phyloP scores from a whole-genome alignment of 148 eudicot genomes.

The Polygonum maritimum region DNA sequence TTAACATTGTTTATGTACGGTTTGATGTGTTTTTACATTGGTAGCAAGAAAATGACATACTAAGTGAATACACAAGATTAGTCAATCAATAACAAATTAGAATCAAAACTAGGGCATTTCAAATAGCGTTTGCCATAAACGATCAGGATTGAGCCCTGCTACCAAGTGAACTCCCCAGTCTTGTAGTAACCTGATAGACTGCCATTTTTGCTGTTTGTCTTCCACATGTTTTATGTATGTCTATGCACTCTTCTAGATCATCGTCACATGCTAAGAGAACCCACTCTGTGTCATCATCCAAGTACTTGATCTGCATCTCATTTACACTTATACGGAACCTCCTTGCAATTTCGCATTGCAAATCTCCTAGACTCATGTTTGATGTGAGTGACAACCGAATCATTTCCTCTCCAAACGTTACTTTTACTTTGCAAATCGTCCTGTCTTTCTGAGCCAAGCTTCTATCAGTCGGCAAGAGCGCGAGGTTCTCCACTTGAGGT shows the following conservation, averaged over 20 bases:
- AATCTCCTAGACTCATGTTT: slow-evolving; percentile 45
- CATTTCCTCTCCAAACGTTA: slow-evolving; percentile 58
- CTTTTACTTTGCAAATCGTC: slow-evolving; percentile 48
- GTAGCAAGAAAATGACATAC: neutral
- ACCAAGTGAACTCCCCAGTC: slow-evolving; percentile 37
- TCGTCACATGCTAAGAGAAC: slow-evolving; percentile 82
- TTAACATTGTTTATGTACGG: neutral
- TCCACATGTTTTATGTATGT: slow-evolving; percentile 41
- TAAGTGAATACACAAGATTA: neutral
- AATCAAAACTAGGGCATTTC: neutral
- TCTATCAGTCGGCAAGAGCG: slow-evolving; percentile 6
- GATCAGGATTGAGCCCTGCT: slow-evolving; percentile 30
- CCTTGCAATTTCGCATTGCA: slow-evolving; percentile 46
- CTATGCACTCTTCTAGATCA: slow-evolving; percentile 71
- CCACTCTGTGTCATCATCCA: slow-evolving; percentile 88
- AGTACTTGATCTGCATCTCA: slow-evolving; percentile 49
- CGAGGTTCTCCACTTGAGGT: slow-evolving; percentile 17
- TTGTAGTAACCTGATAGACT: slow-evolving; percentile 13
- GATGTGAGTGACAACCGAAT: slow-evolving; percentile 48
- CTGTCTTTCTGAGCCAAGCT: slow-evolving; percentile 13
- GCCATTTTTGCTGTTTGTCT: slow-evolving; percentile 48
- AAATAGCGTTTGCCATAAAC: neutral
- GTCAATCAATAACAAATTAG: neutral
- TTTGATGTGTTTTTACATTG: slow-evolving; percentile 1
- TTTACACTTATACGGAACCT: slow-evolving; percentile 40